Conservation (phyloP, 129 eudicot species). For the Artemisia annua region DNA sequence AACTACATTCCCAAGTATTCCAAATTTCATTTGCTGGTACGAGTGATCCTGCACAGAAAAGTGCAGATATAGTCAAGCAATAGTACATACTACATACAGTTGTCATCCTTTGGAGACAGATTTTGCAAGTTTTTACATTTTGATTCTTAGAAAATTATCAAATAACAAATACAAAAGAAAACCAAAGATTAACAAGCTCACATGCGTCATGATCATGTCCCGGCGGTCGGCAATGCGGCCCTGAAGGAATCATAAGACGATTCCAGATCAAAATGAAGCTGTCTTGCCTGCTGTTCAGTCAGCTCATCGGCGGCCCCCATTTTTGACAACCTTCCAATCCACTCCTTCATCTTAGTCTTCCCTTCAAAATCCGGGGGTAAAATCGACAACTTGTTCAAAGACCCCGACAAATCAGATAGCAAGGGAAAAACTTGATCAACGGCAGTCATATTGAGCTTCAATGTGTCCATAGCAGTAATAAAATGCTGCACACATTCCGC, state of each 20-base stretch:
- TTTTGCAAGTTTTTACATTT: neutral
- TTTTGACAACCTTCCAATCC: constrained; percentile 70
- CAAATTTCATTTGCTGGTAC: neutral
- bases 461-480: constrained; percentile 86
- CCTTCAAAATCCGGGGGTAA: constrained; percentile 86
- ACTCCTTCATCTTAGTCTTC: constrained; percentile 80
- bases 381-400: constrained; percentile 68
- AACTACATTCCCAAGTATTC: neutral
- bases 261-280: constrained; percentile 74
- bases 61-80: no score
- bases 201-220: constrained; percentile 21
- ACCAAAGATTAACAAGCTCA: neutral
- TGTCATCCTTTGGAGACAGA: neutral
- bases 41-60: neutral
- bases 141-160: neutral
- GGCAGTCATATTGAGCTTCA: constrained; percentile 88
- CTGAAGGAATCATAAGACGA: constrained; percentile 90
- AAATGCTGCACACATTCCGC: constrained; percentile 95
- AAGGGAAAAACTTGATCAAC: constrained; percentile 92
- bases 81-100: no score
- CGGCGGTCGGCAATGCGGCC: constrained; percentile 88
- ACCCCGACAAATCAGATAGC: constrained; percentile 65
- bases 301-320: constrained; percentile 88
- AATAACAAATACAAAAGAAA: neutral
- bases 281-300: constrained; percentile 91